A percentile compares a stretch with the other conserved stretches of the same genome.
Conservation (phyloP, 2,329 filamentous ascomycete species). For the Teratosphaeria nubilosa region DNA sequence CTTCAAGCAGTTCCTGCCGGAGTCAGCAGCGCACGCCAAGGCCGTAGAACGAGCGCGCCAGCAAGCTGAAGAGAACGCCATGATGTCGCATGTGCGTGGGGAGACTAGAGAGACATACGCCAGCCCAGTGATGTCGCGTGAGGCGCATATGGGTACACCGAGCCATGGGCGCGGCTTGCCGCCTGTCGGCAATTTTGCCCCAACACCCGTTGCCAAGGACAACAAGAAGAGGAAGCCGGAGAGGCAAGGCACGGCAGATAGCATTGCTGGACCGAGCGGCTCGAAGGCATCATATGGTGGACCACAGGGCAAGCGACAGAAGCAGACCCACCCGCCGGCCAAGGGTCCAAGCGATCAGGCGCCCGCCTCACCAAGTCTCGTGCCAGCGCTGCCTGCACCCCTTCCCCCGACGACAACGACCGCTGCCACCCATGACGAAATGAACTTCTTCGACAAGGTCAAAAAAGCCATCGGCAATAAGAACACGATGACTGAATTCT, state of each 20-base stretch:
- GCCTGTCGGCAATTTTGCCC: constrained; percentile 88
- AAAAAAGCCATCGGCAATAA: constrained; percentile 96
- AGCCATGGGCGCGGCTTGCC: constrained; percentile 49
- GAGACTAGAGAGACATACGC: constrained; percentile 35
- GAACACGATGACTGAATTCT: constrained; percentile 84
- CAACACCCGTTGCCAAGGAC: constrained; percentile 70
- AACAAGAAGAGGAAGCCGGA: constrained; percentile 72
- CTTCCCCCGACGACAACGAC: constrained; percentile 64
- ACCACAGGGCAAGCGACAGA: constrained; percentile 52
- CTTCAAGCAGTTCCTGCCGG: constrained; percentile 96
- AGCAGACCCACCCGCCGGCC: constrained; percentile 51
- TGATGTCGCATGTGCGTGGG: constrained; percentile 53
- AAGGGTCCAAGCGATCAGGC: constrained; percentile 23
- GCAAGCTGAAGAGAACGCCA: constrained; percentile 55
- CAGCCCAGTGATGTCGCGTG: constrained; percentile 26
- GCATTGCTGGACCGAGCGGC: constrained; percentile 20
- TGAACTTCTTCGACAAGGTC: constrained; percentile 88
- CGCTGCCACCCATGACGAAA: constrained; percentile 71
- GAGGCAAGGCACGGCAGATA: constrained; percentile 40
- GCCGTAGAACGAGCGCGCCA: constrained; percentile 48
- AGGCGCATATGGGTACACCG: constrained; percentile 29
- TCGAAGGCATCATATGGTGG: constrained; percentile 13
- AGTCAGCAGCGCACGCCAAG: constrained; percentile 64
- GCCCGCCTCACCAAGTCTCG: constrained; percentile 72
- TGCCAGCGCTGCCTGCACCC: constrained; percentile 79